Conservation (phyloP, 495 filamentous ascomycete species). For the Aspergillus homomorphus region DNA sequence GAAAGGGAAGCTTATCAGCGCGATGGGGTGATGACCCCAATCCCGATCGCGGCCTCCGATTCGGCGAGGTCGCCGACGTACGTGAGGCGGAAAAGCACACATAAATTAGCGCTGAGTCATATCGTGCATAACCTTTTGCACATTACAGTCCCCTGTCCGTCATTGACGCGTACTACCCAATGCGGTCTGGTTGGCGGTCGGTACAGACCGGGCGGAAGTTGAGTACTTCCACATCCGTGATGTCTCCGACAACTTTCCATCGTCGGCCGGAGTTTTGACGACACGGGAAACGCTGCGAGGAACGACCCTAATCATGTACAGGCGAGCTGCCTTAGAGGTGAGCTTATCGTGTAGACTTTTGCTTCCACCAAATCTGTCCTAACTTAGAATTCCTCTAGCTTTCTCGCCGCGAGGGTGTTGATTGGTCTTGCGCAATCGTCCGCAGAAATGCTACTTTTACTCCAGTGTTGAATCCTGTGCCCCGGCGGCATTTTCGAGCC, state of each 20-base stretch:
- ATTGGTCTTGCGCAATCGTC: conserved; percentile 27
- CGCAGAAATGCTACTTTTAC: conserved; percentile 20
- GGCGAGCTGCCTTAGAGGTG: conserved; percentile 38
- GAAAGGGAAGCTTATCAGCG: conserved; percentile 30
- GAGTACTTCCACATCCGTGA: background rate
- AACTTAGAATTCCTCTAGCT: conserved; percentile 15
- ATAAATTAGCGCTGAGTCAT: background rate
- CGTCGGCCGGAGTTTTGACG: conserved; percentile 18
- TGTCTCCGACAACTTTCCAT: background rate
- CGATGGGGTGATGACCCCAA: conserved; percentile 15
- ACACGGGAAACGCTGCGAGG: conserved; percentile 16
- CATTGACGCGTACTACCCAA: no score
- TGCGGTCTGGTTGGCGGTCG: background rate
- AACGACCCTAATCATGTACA: conserved; percentile 31
- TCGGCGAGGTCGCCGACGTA: conserved; percentile 31
- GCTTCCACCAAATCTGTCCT: background rate
- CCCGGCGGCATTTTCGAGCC: conserved; percentile 31
- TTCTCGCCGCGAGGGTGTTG: conserved; percentile 30
- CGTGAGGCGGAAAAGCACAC: conserved; percentile 28
- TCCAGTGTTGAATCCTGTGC: conserved; percentile 14
- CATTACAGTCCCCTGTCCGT: no score
- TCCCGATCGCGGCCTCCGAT: conserved; percentile 27
- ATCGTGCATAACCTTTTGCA: no score
- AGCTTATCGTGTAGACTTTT: conserved; percentile 5
- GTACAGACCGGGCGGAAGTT: conserved; percentile 3